phyloP scores from a whole-genome alignment of 1,284 basidiomycete species.

The Ustilago curta region DNA sequence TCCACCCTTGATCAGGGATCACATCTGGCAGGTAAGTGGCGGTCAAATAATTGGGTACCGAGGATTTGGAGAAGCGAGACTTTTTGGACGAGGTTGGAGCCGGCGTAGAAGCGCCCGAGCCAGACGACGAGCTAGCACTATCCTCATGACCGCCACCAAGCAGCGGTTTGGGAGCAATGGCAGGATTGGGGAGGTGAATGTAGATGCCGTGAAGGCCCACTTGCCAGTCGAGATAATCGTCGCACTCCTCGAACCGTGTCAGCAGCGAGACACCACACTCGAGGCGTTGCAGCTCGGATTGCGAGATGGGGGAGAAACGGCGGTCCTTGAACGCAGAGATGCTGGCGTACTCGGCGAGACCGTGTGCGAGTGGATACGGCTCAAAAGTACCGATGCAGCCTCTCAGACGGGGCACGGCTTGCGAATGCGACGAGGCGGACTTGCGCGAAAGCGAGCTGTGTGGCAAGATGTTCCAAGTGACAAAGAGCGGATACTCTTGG shows the following conservation, averaged over 20 bases:
- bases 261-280: slow-evolving; percentile 92
- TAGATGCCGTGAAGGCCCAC: slow-evolving; percentile 91
- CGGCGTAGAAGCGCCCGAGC: slow-evolving; percentile 68
- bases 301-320: slow-evolving; percentile 77
- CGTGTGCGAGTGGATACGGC: slow-evolving; percentile 79
- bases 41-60: slow-evolving; percentile 74
- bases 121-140: slow-evolving; percentile 75
- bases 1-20: slow-evolving; percentile 91
- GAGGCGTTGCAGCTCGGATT: slow-evolving; percentile 80
- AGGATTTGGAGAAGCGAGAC: slow-evolving; percentile 8
- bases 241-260: slow-evolving; percentile 88
- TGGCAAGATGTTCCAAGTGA: slow-evolving; percentile 87
- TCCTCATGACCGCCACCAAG: slow-evolving; percentile 56
- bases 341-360: slow-evolving; percentile 88
- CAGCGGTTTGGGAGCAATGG: slow-evolving; percentile 73
- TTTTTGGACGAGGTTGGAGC: slow-evolving; percentile 20
- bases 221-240: slow-evolving; percentile 90
- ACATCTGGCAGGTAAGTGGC: slow-evolving; percentile 97
- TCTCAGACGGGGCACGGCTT: slow-evolving; percentile 77
- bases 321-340: slow-evolving; percentile 73
- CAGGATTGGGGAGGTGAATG: slow-evolving; percentile 85
- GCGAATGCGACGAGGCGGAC: slow-evolving; percentile 55
- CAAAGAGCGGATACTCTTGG: slow-evolving; percentile 81
- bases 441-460: slow-evolving; percentile 22
- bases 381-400: slow-evolving; percentile 97